Evolutionary conservation across 345 rosid genomes (phyloP), one percentile per base, ranked within the genome.

Genomic region (Geranium rotundifolium): DNA sequence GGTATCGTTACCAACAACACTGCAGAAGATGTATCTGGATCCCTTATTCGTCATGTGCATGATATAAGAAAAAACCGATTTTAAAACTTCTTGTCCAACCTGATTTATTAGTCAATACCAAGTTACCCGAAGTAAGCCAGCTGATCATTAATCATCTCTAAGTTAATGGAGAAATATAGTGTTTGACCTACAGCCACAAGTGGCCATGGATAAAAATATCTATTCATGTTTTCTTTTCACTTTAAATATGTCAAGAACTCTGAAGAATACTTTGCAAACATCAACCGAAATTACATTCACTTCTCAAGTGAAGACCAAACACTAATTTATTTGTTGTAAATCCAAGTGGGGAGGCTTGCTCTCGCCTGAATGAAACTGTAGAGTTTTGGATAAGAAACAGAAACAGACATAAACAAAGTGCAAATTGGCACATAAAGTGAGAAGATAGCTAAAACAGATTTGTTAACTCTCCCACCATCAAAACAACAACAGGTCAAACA

Each of bases 1-100:
- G 41, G 54, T n/a, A 15, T 17, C n/a, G n/a, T n/a, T 67, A 54
- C 30, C 30, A 19, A 50, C 60, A 29, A 56, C 16, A 34, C 1
- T 12, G 20, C 15, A 27, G 39, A 52, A n/a, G 9, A 61, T 55
- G 65, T 50, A 67, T 56, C 70, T 61, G 59, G 54, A 60, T 56
- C 65, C 54, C 0, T 49, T 60, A 54, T 7, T 5, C 0, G 65
- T 67, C 65, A 54, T 34, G 34, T 46, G 0, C 49, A 34, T 10
- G 29, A 49, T 18, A 29, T 0, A 46, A 57, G 60, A 14, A 56
- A 37, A 67, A 41, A 31, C 37, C 50, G 1, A 41, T 5, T 41
- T 41, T 41, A 41, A 41, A 41, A 41, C 41, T 34, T n/a, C n/a
- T n/a, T n/a, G n/a, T n/a, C n/a, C 37, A 31, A 7, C 37, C 7